Evolutionary conservation across 805 yeast genomes (phyloP), one percentile per base, ranked within the genome.

Genomic region (Candida khao-thaluensis): DNA sequence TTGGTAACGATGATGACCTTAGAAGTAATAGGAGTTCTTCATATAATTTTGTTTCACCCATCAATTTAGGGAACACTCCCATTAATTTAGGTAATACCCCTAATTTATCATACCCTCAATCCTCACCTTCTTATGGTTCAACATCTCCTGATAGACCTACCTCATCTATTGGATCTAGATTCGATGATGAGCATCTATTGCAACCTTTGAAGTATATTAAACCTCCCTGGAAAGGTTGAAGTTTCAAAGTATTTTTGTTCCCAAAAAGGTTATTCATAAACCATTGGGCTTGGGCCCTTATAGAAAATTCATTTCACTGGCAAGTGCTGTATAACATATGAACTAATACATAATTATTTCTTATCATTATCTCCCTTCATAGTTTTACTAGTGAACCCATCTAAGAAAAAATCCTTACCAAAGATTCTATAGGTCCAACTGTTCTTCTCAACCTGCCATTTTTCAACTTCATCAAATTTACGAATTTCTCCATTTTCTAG

Each of bases 331-430:
- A 22, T 22, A 22, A 22, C 9, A 22, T 10, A 22, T 10, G 24
- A 10, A 22, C 7, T 22, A 22, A 22, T 8, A 22, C 24, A 22
- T 7, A 7, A 22, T 22, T 10, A 22, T 22, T 22, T 37, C 27
- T 27, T 16, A 3, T 26, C 21, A 8, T 36, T 26, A 6, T 37
- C 40, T 8, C 41, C 35, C 21, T 41, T 44, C 62, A 68, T 61
- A 3, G 74, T 65, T 41, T 59, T 63, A 41, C 71, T 66, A 20
- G 74, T 69, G 38, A 66, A 66, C 9, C 73, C 73, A 38, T 69
- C 73, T 34, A 67, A 56, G 44, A 59, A 69, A 49, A 63, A 66
- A 39, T 69, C 74, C 30, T 50, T 53, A 0, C 74, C 74, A 43
- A 69, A 68, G 7, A 67, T 31, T 43, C 53, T 58, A 49, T 68